Percentiles rank a stretch among this genome's conserved stretches.
These are phyloP conservation scores for Echium plantagineum DNA, from an alignment of 257 asterid genomes.

Conservation along the genomic window DNA sequence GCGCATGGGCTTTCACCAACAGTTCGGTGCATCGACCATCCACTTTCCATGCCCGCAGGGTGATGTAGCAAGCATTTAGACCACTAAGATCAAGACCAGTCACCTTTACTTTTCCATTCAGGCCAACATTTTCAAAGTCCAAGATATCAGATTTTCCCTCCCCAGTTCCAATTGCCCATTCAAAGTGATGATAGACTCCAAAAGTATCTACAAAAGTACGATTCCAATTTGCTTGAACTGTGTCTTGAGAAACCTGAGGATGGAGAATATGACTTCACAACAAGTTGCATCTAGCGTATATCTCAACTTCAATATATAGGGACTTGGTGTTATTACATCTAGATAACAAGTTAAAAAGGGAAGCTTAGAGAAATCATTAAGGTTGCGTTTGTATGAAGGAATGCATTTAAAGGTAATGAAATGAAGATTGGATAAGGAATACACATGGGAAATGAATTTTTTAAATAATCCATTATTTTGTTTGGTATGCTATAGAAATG, in stretches of 20 bases:
- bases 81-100: slow-evolving; percentile 80
- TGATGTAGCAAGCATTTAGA: slow-evolving; percentile 74
- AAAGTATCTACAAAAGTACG: slow-evolving; percentile 63
- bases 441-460: no score
- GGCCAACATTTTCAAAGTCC: slow-evolving; percentile 88
- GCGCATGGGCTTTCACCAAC: slow-evolving; percentile 89
- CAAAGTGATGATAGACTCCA: slow-evolving; percentile 76
- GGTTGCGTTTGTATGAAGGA: no score
- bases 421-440: no score
- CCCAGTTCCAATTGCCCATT: slow-evolving; percentile 95
- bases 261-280: slow-evolving; percentile 21
- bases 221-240: slow-evolving; percentile 90
- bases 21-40: slow-evolving; percentile 85
- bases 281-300: slow-evolving; percentile 11
- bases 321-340: background rate
- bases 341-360: no score
- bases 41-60: slow-evolving; percentile 76
- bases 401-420: no score
- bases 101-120: slow-evolving; percentile 72
- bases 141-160: slow-evolving; percentile 91
- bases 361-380: background rate
- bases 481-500: no score
- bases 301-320: background rate
- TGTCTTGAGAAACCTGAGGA: slow-evolving; percentile 71
- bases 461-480: no score